Evolutionary conservation across 805 yeast species (phyloP).

Genomic region (Pichia thaimueangensis): DNA sequence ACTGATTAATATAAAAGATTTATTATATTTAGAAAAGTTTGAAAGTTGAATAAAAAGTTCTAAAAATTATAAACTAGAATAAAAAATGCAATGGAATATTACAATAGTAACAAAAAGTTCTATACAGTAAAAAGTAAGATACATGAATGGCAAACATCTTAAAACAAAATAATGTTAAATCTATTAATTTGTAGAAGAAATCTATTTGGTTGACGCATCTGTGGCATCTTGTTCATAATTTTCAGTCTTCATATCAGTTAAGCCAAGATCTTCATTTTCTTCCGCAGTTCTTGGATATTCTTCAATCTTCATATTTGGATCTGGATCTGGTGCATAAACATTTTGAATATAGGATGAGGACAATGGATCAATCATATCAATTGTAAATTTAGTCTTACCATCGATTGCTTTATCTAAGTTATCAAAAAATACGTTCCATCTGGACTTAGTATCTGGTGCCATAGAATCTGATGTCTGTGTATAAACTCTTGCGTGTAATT

Average conservation of each 20-base stretch:
- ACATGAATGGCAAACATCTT: too few species aligned
- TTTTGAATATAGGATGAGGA: slow-evolving; percentile 95
- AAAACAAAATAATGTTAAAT: too few species aligned
- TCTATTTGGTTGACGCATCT: neutral
- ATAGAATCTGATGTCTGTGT: slow-evolving; percentile 85
- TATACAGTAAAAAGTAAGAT: slow-evolving; percentile 19
- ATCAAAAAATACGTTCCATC: slow-evolving; percentile 79
- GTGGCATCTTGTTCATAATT: slow-evolving; percentile 2
- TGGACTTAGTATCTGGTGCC: slow-evolving; percentile 67
- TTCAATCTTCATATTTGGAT: slow-evolving; percentile 90
- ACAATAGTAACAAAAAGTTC: too few species aligned
- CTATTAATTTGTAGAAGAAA: too few species aligned
- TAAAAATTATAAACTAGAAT: too few species aligned
- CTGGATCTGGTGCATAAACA: slow-evolving; percentile 97
- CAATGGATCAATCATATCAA: slow-evolving; percentile 88
- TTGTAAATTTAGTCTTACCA: slow-evolving; percentile 78
- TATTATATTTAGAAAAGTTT: too few species aligned
- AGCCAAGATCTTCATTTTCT: slow-evolving; percentile 89
- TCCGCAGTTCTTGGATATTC: slow-evolving; percentile 84
- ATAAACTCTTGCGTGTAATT: slow-evolving; percentile 78
- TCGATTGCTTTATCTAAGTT: slow-evolving; percentile 69
- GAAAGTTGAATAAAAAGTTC: too few species aligned
- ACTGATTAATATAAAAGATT: too few species aligned
- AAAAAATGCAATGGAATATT: too few species aligned
- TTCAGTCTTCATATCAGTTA: slow-evolving; percentile 41